A percentile compares a stretch with the other conserved stretches of the same genome.
These are phyloP conservation scores for Suillus americanus DNA, from an alignment of 768 basidiomycete species.

Conservation along the genomic window DNA sequence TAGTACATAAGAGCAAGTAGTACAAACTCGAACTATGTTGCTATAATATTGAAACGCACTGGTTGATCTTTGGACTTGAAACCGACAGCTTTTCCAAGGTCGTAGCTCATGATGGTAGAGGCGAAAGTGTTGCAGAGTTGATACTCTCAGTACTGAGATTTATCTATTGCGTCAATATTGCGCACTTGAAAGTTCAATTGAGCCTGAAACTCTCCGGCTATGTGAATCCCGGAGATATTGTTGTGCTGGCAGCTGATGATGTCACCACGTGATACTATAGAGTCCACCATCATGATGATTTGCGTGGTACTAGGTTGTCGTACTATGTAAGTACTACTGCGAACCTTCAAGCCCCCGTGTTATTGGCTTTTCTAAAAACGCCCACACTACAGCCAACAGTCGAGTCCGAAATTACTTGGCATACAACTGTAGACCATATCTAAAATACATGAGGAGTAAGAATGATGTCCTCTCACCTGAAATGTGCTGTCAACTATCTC, in stretches of 20 bases:
- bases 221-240: not conserved
- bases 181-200: not conserved
- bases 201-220: not conserved
- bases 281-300: too few species aligned
- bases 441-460: too few species aligned
- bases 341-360: too few species aligned
- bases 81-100: constrained; percentile 70
- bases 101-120: constrained; percentile 43
- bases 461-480: too few species aligned
- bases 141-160: not conserved
- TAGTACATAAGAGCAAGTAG: constrained; percentile 23
- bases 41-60: constrained; percentile 36
- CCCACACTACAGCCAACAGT: too few species aligned
- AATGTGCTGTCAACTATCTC: too few species aligned
- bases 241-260: not conserved
- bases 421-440: too few species aligned
- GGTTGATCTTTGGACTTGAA: constrained; percentile 49
- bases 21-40: not conserved
- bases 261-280: not conserved
- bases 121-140: not conserved
- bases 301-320: too few species aligned
- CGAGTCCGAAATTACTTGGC: too few species aligned
- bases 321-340: too few species aligned
- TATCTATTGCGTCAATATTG: not conserved
- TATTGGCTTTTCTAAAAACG: too few species aligned